Base-by-base conservation (phyloP, 2,329 filamentous ascomycete species). In the Blumeria hordei region DNA sequence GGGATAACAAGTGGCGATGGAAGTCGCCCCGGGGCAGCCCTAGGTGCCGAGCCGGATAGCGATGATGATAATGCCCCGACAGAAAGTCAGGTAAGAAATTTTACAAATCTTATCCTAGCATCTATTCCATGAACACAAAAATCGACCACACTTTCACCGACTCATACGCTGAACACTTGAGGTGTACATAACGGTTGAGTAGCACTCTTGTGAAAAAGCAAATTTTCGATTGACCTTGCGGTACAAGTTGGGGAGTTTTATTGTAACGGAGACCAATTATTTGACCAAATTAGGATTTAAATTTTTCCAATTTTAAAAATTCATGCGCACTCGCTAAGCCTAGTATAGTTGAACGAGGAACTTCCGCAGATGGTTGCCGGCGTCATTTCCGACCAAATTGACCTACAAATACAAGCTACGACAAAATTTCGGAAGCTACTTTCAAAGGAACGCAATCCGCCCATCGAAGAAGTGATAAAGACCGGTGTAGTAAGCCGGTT, bases 381-480 rank as follows among this genome's bases (percentile, higher is more conserved):
- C 59, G 92, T 98, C 66, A 96, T 98, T 73, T 98, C 92, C 60
- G 90, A 98, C 61, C 88, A 96, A 71, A 95, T 98, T 70, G 92
- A 98, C 67, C 78, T 85, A 63, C 92, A 98, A 72, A 98, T 98
- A 64, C 82, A 90, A 71, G 88, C 90, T 57, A 98, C 92, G 33
- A 98, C 92, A 63, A 95, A 94, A 70, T 98, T 98, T 76, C 78
- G 92, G 68, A 98, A 98, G 76, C 78, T 98, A 44, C 75, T 98
- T 33, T 95, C 88, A 62, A 98, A 98, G 74, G 92, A 98, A 75
- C 86, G 92, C 67, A 98, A 98, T 74, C 92, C 92, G 50, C 92
- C 92, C 49, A 98, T 98, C 68, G 92, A 98, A 74, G 88, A 93
- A 68, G 92, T 98, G 63, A 98, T 98, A 71, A 94, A 96, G 77